A percentile compares a stretch with the other conserved stretches of the same genome.
Conservation (phyloP, 2,329 filamentous ascomycete species). For the Delphinella strobiligena region DNA sequence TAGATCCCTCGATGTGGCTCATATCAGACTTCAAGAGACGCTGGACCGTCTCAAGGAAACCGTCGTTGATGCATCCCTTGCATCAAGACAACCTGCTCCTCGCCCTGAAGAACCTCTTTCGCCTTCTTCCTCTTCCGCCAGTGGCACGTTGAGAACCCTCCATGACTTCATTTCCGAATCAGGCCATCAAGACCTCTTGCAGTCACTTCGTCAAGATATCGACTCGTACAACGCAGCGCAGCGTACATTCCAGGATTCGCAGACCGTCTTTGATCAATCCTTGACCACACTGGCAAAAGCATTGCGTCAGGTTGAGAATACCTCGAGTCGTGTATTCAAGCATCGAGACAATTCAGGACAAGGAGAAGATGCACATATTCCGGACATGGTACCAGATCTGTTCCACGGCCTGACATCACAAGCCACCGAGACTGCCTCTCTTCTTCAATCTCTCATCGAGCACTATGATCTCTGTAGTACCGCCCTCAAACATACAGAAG, state of each 20-base stretch:
- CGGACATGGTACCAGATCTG: slow-evolving; percentile 28
- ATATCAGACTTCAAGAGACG: slow-evolving; percentile 52
- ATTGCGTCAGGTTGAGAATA: slow-evolving; percentile 1
- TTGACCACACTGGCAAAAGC: slow-evolving; percentile 43
- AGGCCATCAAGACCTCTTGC: slow-evolving; percentile 52
- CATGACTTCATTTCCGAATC: slow-evolving; percentile 68
- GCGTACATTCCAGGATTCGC: slow-evolving; percentile 40
- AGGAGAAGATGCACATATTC: slow-evolving; percentile 2
- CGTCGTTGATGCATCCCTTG: slow-evolving; percentile 53
- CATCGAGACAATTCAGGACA: not conserved
- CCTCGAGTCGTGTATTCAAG: not conserved
- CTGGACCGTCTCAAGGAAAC: slow-evolving; percentile 54
- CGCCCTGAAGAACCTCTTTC: not conserved
- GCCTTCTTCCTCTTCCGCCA: not conserved
- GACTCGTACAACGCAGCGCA: slow-evolving; percentile 59
- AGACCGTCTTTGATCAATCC: slow-evolving; percentile 60
- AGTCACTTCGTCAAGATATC: slow-evolving; percentile 58
- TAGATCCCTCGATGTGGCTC: slow-evolving; percentile 53
- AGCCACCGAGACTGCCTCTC: slow-evolving; percentile 69
- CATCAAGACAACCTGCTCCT: slow-evolving; percentile 16
- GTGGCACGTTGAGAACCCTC: slow-evolving; percentile 33
- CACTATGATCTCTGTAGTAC: slow-evolving; percentile 93
- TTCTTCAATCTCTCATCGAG: slow-evolving; percentile 66
- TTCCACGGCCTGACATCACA: slow-evolving; percentile 52
- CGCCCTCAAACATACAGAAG: slow-evolving; percentile 79